Base-by-base conservation (phyloP, 768 basidiomycete species). In the Chalciporus sphaerocephalus region DNA sequence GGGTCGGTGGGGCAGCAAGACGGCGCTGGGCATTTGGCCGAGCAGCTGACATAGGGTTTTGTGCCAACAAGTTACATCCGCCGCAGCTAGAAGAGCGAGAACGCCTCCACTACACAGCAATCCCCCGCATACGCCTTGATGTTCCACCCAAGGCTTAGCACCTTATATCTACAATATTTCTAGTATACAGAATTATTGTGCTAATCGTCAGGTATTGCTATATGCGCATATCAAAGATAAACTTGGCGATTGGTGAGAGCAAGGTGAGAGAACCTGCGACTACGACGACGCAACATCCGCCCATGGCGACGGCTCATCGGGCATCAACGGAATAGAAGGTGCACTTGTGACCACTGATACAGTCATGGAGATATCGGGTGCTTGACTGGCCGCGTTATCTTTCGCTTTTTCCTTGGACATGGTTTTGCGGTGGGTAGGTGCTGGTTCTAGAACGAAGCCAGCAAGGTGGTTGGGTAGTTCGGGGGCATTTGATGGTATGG, bases 241-340 rank as follows among this genome's bases (percentile, higher is more conserved):
- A 37, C 21, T n/a, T 11, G 7, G 21, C n/a, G n/a, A n/a, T n/a
- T n/a, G n/a, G n/a, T n/a, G n/a, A n/a, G n/a, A n/a, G n/a, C n/a
- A n/a, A n/a, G 20, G 21, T 2, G 37, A 35, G 27, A 22, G 22
- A 41, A 48, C 12, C 4, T 6, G 16, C 13, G 1, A n/a, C 23
- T 53, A 57, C 7, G 43, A 50, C 7, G 41, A 38, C n/a, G n/a
- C n/a, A 9, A 39, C 51, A 40, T 64, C 57, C 34, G 52, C 56
- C 65, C 64, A 67, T 18, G 64, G 64, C 7, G 65, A 65, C 24
- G 65, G 61, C 13, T 64, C 63, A 8, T 53, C 54, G n/a, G 51
- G 50, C 41, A 61, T 40, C n/a, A 56, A 40, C 9, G 58, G 46
- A 35, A 52, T 38, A 21, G 53, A 34, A 25, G 48, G 39, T n/a